Percentiles rank a stretch among this genome's conserved stretches.
phyloP scores from a whole-genome alignment of 148 eudicot genomes.

The Fagopyrum esculentum region DNA sequence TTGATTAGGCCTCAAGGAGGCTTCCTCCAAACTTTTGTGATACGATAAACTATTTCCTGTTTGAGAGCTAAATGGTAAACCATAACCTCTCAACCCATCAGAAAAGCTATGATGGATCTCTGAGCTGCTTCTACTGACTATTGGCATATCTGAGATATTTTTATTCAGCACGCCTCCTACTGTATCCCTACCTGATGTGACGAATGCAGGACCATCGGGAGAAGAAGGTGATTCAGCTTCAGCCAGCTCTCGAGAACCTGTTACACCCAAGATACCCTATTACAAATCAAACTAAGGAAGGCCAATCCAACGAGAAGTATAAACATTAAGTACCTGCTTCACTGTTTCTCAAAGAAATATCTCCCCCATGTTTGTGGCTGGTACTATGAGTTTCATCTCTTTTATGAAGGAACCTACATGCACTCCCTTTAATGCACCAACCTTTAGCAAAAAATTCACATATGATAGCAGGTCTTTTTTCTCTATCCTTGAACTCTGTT shows the following conservation, averaged over 20 bases:
- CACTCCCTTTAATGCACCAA: constrained; percentile 91
- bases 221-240: constrained; percentile 22
- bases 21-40: constrained; percentile 29
- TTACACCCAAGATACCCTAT: constrained; percentile 28
- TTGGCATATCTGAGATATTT: constrained; percentile 20
- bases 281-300: constrained; percentile 22
- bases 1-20: constrained; percentile 23
- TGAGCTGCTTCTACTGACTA: constrained; percentile 20
- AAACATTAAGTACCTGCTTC: constrained; percentile 37
- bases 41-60: constrained; percentile 18
- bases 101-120: constrained; percentile 15
- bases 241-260: constrained; percentile 38
- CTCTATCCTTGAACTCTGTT: constrained; percentile 31
- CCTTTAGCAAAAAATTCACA: constrained; percentile 82
- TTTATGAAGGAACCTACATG: constrained; percentile 77
- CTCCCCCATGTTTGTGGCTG: constrained; percentile 33
- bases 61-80: constrained; percentile 18
- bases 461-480: constrained; percentile 49
- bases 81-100: constrained; percentile 19
- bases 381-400: constrained; percentile 30
- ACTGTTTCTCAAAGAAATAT: constrained; percentile 23
- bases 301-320: constrained; percentile 18
- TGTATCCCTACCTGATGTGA: constrained; percentile 20
- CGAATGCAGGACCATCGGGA: constrained; percentile 24
- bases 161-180: constrained; percentile 25